A percentile compares a stretch with the other conserved stretches of the same genome.
Conservation (phyloP, 108 stramenopile genomes). For the Discostella pseudostelligera region DNA sequence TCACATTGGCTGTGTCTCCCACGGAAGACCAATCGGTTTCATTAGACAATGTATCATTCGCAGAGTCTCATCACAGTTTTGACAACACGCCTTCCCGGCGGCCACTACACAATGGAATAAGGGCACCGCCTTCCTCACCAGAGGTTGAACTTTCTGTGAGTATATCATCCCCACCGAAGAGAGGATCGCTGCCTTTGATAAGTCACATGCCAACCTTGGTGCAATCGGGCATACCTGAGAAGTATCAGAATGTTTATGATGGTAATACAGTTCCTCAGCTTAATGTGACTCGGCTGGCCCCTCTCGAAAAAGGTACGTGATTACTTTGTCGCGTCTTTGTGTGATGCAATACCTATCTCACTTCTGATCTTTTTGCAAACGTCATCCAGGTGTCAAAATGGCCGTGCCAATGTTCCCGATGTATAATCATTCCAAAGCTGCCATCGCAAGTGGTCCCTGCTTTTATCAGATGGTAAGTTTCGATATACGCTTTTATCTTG, state of each 20-base stretch:
- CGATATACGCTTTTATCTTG: neutral
- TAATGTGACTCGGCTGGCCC: conserved; percentile 18
- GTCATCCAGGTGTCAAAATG: conserved; percentile 65
- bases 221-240: conserved; percentile 3
- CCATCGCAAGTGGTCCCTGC: conserved; percentile 14
- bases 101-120: neutral
- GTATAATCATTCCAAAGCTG: conserved; percentile 20
- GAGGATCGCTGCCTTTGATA: neutral
- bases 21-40: neutral
- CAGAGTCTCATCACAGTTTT: neutral
- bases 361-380: neutral
- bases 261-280: neutral
- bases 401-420: conserved; percentile 77
- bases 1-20: conserved; percentile 4
- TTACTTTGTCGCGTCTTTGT: neutral
- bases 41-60: neutral
- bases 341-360: neutral
- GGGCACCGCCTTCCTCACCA: neutral
- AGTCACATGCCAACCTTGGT: neutral
- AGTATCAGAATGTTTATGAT: too few species aligned
- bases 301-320: conserved; percentile 37
- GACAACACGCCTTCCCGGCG: neutral
- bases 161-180: neutral
- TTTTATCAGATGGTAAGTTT: conserved; percentile 65
- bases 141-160: neutral